Percentiles rank a stretch among this genome's conserved stretches.
These are phyloP conservation scores for Alopecurus myosuroides DNA, from an alignment of 176 grass and related monocot species.

Conservation along the genomic window DNA sequence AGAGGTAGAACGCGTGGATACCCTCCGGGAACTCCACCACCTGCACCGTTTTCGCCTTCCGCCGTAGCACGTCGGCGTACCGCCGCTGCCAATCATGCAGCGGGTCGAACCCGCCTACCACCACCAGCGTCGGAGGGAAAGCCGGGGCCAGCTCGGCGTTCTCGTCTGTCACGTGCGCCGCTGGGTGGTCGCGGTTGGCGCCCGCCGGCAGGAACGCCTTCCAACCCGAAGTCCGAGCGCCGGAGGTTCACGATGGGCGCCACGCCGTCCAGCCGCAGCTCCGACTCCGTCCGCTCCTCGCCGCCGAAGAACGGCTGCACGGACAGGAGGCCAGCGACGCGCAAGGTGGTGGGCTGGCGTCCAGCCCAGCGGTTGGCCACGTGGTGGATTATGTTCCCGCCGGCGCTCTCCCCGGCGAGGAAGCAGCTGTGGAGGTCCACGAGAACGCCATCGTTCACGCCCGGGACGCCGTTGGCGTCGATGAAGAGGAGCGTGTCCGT, in stretches of 20 bases:
- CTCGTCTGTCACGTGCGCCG: slow-evolving; percentile 34
- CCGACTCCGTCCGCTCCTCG: too few species aligned
- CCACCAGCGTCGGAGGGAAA: slow-evolving; percentile 38
- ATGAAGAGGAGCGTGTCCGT: slow-evolving; percentile 46
- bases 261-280: too few species aligned
- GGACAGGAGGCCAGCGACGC: slow-evolving; percentile 38
- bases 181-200: slow-evolving; percentile 39
- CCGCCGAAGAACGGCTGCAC: too few species aligned
- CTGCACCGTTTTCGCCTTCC: too few species aligned
- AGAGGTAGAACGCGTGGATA: slow-evolving; percentile 55
- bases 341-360: background rate
- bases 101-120: slow-evolving; percentile 20
- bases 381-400: slow-evolving; percentile 77
- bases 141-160: slow-evolving; percentile 17
- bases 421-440: slow-evolving; percentile 50
- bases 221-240: too few species aligned
- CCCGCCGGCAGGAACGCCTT: slow-evolving; percentile 42
- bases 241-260: too few species aligned
- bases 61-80: too few species aligned
- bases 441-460: background rate
- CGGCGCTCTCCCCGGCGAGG: slow-evolving; percentile 72
- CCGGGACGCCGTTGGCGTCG: slow-evolving; percentile 2
- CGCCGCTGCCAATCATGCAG: slow-evolving; percentile 41
- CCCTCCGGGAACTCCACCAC: too few species aligned
- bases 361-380: slow-evolving; percentile 46